Conservation (phyloP, 1,284 basidiomycete species). For the Trametes pubescens region DNA sequence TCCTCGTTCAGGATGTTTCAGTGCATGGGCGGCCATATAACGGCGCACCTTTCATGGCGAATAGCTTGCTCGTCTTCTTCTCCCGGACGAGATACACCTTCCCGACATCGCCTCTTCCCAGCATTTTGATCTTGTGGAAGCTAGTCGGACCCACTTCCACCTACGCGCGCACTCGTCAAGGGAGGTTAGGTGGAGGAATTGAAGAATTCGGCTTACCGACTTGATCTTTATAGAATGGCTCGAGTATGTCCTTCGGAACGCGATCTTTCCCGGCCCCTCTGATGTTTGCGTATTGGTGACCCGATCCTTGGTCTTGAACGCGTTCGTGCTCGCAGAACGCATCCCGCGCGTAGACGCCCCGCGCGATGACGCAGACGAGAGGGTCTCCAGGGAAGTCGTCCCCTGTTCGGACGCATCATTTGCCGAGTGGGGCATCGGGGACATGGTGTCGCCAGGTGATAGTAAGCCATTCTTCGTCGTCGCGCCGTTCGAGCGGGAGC, state of each 20-base stretch:
- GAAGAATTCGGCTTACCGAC: constrained; percentile 60
- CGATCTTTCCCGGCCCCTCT: constrained; percentile 66
- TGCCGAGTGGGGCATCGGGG: constrained; percentile 59
- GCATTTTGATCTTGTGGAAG: constrained; percentile 94
- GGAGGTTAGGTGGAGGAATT: constrained; percentile 18
- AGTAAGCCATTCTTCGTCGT: constrained; percentile 80
- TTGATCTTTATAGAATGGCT: constrained; percentile 97
- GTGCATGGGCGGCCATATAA: constrained; percentile 18
- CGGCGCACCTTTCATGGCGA: constrained; percentile 92
- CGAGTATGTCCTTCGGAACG: constrained; percentile 94
- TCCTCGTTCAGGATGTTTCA: constrained; percentile 14
- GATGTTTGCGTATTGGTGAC: constrained; percentile 50
- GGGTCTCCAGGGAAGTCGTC: constrained; percentile 73
- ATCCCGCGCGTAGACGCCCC: constrained; percentile 51
- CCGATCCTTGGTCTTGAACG: constrained; percentile 50
- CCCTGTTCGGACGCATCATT: constrained; percentile 67
- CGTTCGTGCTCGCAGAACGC: constrained; percentile 33
- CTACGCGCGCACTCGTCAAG: constrained; percentile 47
- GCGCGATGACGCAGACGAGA: constrained; percentile 75
- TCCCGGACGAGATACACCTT: constrained; percentile 96
- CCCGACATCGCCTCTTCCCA: constrained; percentile 96
- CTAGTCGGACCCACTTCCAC: constrained; percentile 92
- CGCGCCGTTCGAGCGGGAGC: constrained; percentile 56
- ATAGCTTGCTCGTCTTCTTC: constrained; percentile 93
- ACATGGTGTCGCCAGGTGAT: constrained; percentile 66